These are phyloP conservation scores for Apiotrichum akiyoshidainum DNA, from an alignment of 1,284 basidiomycete species.

Conservation along the genomic window DNA sequence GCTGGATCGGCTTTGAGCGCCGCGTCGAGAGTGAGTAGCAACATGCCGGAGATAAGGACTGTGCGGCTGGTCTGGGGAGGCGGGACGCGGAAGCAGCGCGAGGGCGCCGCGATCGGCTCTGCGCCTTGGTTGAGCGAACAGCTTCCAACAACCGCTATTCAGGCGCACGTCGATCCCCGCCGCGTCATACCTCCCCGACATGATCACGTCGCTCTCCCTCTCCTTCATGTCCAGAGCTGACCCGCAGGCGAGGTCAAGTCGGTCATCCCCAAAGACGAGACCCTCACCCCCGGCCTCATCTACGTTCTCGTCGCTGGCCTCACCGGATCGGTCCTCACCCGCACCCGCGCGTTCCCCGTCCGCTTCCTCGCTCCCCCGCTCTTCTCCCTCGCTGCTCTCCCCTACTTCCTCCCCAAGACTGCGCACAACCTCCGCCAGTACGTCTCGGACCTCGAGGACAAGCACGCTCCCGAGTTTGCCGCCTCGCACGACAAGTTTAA, in stretches of 20 bases:
- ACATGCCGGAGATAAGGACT: neutral
- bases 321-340: slow-evolving; percentile 77
- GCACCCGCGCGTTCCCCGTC: slow-evolving; percentile 65
- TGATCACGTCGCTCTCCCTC: too few relatives aligned
- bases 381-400: slow-evolving; percentile 62
- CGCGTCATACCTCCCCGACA: too few relatives aligned
- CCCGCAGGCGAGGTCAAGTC: slow-evolving; percentile 70
- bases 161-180: too few relatives aligned
- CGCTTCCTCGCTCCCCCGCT: slow-evolving; percentile 69
- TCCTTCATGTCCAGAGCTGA: neutral
- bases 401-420: slow-evolving; percentile 78
- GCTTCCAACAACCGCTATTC: too few relatives aligned
- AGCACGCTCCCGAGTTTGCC: slow-evolving; percentile 64
- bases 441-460: slow-evolving; percentile 66
- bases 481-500: slow-evolving; percentile 66
- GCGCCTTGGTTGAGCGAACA: too few relatives aligned
- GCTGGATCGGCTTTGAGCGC: slow-evolving; percentile 78
- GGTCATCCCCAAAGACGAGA: slow-evolving; percentile 71
- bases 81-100: too few relatives aligned
- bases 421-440: slow-evolving; percentile 66
- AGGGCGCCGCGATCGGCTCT: too few relatives aligned
- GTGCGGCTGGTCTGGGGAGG: neutral
- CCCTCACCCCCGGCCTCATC: slow-evolving; percentile 76
- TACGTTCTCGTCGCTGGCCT: slow-evolving; percentile 85
- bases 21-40: slow-evolving; percentile 70